phyloP scores from a whole-genome alignment of 1,284 basidiomycete genomes.

The Ceratobasidium sp. region DNA sequence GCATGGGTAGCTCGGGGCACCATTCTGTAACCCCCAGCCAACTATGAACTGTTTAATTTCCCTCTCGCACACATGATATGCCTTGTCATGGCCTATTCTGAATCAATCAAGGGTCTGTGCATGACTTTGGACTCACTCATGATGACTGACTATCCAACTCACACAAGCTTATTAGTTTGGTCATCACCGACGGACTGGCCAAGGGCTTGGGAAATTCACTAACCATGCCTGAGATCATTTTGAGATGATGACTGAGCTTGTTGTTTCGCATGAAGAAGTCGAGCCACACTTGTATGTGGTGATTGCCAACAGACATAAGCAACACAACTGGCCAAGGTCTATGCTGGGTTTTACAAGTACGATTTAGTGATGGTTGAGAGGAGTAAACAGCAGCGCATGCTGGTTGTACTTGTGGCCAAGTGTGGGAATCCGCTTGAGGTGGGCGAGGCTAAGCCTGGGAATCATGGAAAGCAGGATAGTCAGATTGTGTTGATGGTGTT shows the following conservation, averaged over 20 bases:
- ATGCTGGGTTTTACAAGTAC: constrained; percentile 96
- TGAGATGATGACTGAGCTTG: constrained; percentile 96
- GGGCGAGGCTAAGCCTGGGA: constrained; percentile 92
- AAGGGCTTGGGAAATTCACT: constrained; percentile 89
- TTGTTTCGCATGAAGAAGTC: constrained; percentile 72
- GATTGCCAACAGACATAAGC: constrained; percentile 98
- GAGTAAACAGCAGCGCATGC: constrained; percentile 78
- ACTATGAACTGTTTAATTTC: constrained; percentile 96
- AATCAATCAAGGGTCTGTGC: constrained; percentile 93
- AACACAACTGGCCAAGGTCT: constrained; percentile 99
- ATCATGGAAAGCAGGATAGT: constrained; percentile 97
- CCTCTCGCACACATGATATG: constrained; percentile 93
- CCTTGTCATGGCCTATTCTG: constrained; percentile 98
- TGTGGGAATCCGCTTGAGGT: constrained; percentile 89
- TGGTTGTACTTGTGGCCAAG: constrained; percentile 94
- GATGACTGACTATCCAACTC: constrained; percentile 98
- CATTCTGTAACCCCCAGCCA: constrained; percentile 88
- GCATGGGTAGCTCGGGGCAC: constrained; percentile 53
- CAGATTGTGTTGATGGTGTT: constrained; percentile 98
- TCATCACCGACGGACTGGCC: constrained; percentile 98
- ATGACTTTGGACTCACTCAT: constrained; percentile 98
- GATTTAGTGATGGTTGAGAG: constrained; percentile 90
- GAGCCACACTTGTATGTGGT: constrained; percentile 97
- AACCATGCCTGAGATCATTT: constrained; percentile 92
- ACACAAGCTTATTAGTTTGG: constrained; percentile 93